phyloP scores from a whole-genome alignment of 768 basidiomycete genomes.

The Fistulinella prunicolor region DNA sequence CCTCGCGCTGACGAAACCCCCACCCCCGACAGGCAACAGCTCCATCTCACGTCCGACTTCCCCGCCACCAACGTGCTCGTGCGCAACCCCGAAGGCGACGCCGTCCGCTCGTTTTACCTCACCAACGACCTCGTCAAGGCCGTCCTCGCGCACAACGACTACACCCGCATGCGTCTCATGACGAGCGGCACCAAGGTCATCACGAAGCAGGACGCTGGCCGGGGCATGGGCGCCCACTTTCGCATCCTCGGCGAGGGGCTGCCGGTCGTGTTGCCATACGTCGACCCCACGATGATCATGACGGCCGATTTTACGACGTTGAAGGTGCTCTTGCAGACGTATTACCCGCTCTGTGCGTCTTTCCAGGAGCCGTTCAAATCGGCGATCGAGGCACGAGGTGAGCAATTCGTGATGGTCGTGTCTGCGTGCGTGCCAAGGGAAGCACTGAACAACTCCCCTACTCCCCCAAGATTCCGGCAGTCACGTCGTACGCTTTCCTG shows the following conservation, averaged over 20 bases:
- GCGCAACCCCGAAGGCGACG: constrained; percentile 73
- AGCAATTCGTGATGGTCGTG: constrained; percentile 39
- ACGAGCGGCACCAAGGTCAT: constrained; percentile 94
- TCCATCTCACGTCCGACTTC: constrained; percentile 68
- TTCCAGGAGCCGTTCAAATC: constrained; percentile 61
- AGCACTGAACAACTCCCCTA: background rate
- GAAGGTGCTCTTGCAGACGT: constrained; percentile 64
- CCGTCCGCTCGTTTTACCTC: constrained; percentile 81
- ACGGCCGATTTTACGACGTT: constrained; percentile 54
- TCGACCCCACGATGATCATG: constrained; percentile 63
- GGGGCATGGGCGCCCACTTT: constrained; percentile 57
- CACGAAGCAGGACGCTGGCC: constrained; percentile 79
- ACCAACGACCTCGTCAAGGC: constrained; percentile 80
- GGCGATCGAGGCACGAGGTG: constrained; percentile 53
- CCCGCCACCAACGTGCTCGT: constrained; percentile 78
- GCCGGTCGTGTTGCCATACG: constrained; percentile 77
- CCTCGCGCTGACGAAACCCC: background rate
- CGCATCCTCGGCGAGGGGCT: constrained; percentile 84
- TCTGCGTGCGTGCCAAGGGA: too few species aligned
- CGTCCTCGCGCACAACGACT: constrained; percentile 81
- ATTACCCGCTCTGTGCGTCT: constrained; percentile 72
- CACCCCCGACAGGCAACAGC: constrained; percentile 58
- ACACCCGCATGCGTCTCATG: constrained; percentile 78
- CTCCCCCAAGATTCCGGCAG: constrained; percentile 68
- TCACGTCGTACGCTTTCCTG: constrained; percentile 67